Conservation (phyloP, 129 eudicot genomes). For the Calendula officinalis region DNA sequence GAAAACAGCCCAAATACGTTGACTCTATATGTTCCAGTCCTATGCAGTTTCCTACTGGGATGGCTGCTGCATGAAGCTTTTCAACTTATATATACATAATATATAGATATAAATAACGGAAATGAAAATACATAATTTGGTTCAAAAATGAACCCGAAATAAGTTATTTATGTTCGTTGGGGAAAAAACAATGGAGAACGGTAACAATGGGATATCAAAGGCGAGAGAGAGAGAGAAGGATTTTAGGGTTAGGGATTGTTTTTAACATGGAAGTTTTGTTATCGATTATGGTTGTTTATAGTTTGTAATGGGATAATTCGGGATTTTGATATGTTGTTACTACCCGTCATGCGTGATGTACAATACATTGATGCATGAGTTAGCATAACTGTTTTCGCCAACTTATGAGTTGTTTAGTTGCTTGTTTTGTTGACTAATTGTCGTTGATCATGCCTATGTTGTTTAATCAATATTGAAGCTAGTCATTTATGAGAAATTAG, state of each 20-base stretch:
- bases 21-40: slow-evolving; percentile 59
- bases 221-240: slow-evolving; percentile 32
- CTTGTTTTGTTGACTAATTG: slow-evolving; percentile 16
- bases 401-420: background rate
- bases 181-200: slow-evolving; percentile 21
- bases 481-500: background rate
- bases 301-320: slow-evolving; percentile 13
- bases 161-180: slow-evolving; percentile 24
- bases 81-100: background rate
- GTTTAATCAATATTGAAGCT: background rate
- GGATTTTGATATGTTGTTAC: slow-evolving; percentile 17
- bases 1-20: slow-evolving; percentile 41
- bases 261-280: slow-evolving; percentile 23
- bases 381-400: slow-evolving; percentile 1
- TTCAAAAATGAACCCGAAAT: slow-evolving; percentile 32
- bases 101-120: slow-evolving; percentile 26
- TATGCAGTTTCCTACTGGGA: slow-evolving; percentile 54
- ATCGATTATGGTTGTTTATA: slow-evolving; percentile 22
- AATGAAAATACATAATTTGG: slow-evolving; percentile 24
- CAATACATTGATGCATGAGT: slow-evolving; percentile 2
- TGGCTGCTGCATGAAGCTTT: slow-evolving; percentile 52
- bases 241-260: slow-evolving; percentile 19
- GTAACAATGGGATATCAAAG: slow-evolving; percentile 6
- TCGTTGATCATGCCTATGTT: slow-evolving; percentile 2
- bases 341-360: slow-evolving; percentile 11